Base-by-base conservation (phyloP, 1,284 basidiomycete species). In the Leccinum fallax region DNA sequence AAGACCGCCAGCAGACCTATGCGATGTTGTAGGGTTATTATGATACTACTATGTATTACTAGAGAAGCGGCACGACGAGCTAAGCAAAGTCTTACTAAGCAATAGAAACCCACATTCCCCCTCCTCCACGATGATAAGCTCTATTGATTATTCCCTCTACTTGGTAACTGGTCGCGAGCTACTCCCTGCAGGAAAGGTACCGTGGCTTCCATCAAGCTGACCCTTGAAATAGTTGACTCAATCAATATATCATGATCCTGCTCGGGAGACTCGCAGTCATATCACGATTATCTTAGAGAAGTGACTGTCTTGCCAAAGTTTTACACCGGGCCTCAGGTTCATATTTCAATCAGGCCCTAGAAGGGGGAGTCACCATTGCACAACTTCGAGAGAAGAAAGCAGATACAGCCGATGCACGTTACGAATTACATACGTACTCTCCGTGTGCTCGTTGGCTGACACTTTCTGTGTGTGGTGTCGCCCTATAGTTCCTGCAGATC, bases 281-380 rank as follows among this genome's bases (percentile, higher is more conserved):
- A 94, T 77, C 81, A 87, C 54, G 81, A 90, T 68, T 89, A 84
- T 30, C 80, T 97, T 58, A 92, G 94, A 81, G 86, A 92, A 78
- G 92, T 93, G 26, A 61, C 8, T 55, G 15, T 43, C 28, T 21
- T 46, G 46, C 38, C 46, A 16, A 16, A 40, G 2, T 6, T 8
- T 61, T 16, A 15, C 11, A 15, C n/a, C 1, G 8, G 58, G 40
- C 13, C 10, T 24, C 5, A n/a, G 6, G 13, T 49, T 66, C 11
- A 66, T 34, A 21, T 10, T 43, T 19, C 65, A 59, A 49, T 32
- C 69, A 94, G 87, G 85, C 94, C 2, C 78, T 96, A 8, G 79
- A 87, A 70, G 94, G 95, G 26, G 92, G 95, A 13, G 95, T 97
- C 0, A 95, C 93, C 0, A 72, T 97, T 38, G 93, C 97, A 0